phyloP scores from a whole-genome alignment of 176 grass and related monocot species.

The Eremochloa ophiuroides region DNA sequence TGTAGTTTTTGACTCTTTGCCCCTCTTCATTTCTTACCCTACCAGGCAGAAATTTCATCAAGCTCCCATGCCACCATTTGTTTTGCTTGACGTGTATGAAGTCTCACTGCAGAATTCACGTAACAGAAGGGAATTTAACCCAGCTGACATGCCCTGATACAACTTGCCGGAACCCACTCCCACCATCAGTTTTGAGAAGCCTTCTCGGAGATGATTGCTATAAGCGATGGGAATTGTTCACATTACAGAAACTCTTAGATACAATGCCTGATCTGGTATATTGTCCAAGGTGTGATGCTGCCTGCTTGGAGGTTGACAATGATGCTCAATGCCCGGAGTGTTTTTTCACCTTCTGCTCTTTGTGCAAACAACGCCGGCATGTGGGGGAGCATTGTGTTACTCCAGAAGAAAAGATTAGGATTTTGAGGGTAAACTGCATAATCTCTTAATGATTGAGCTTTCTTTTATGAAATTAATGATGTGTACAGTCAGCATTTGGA shows the following conservation, averaged over 20 bases:
- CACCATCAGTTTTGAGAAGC: constrained; percentile 38
- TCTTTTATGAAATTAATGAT: neutral
- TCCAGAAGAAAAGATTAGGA: constrained; percentile 38
- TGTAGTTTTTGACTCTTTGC: neutral
- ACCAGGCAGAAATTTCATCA: constrained; percentile 53
- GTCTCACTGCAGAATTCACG: constrained; percentile 60
- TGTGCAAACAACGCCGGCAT: constrained; percentile 55
- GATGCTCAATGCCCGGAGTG: constrained; percentile 71
- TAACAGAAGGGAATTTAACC: constrained; percentile 61
- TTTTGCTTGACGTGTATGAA: constrained; percentile 67
- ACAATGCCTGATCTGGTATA: constrained; percentile 66
- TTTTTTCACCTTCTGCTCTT: constrained; percentile 70
- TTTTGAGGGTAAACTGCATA: constrained; percentile 52
- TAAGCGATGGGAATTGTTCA: constrained; percentile 53
- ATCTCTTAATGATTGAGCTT: neutral
- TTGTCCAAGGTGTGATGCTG: constrained; percentile 62
- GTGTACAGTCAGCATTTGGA: neutral
- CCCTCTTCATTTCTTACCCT: constrained; percentile 1
- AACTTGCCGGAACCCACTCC: constrained; percentile 40
- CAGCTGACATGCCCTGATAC: constrained; percentile 50
- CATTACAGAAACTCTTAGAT: constrained; percentile 59
- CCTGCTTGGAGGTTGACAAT: constrained; percentile 73
- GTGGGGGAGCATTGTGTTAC: constrained; percentile 54
- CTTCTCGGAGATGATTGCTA: constrained; percentile 56
- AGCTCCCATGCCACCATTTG: constrained; percentile 58